phyloP scores from a whole-genome alignment of 2,329 filamentous ascomycete genomes.

The Harringtonia aguacate region DNA sequence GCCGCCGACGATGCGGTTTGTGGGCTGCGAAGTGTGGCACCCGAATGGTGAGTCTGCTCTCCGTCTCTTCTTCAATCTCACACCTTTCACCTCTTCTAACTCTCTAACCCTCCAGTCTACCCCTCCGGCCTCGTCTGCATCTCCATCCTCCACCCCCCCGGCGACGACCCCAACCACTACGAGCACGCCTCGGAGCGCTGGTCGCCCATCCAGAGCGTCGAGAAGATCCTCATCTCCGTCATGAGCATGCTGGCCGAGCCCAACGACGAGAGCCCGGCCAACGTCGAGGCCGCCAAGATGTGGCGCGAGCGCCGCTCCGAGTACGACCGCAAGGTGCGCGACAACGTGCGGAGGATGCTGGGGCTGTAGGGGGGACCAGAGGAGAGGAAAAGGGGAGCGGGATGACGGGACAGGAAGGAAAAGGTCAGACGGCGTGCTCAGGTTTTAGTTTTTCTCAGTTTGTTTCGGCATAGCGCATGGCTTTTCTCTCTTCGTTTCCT shows the following conservation, averaged over 20 bases:
- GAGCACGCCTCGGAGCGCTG: slow-evolving; percentile 92
- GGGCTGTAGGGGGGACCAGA: slow-evolving; percentile 43
- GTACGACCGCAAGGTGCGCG: slow-evolving; percentile 78
- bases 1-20: slow-evolving; percentile 91
- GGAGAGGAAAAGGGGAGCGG: not conserved
- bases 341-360: slow-evolving; percentile 68
- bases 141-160: slow-evolving; percentile 92
- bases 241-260: slow-evolving; percentile 98
- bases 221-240: slow-evolving; percentile 93
- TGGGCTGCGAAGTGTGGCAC: slow-evolving; percentile 80
- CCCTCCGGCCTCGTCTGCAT: slow-evolving; percentile 89
- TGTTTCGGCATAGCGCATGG: no score
- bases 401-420: no score
- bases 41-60: slow-evolving; percentile 60
- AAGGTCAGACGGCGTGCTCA: no score
- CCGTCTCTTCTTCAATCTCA: not conserved
- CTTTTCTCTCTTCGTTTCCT: no score
- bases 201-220: slow-evolving; percentile 93
- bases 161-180: slow-evolving; percentile 97
- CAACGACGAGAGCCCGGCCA: slow-evolving; percentile 93
- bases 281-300: slow-evolving; percentile 93
- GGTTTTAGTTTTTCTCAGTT: no score
- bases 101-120: slow-evolving; percentile 54
- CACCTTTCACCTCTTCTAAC: not conserved
- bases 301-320: slow-evolving; percentile 77